Evolutionary conservation across 805 yeast genomes (phyloP), one percentile per base, ranked within the genome.

Genomic region (Komagataella pseudopastoris): DNA sequence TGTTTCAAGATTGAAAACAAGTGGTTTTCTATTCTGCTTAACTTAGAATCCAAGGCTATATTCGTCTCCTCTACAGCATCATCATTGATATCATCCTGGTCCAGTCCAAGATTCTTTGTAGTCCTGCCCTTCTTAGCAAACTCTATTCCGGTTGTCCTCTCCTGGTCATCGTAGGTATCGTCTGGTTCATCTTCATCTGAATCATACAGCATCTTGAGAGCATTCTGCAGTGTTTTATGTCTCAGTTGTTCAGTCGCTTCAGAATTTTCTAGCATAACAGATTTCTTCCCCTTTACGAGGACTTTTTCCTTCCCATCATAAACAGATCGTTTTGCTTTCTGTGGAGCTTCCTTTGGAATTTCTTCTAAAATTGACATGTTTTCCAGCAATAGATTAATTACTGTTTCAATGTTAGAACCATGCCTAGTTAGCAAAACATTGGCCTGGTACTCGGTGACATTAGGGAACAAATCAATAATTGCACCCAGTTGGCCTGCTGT

Each of bases 141-240:
- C 8, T 43, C 52, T 6, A 46, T 36, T 6, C 58, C 65, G 6
- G 63, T 60, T 0, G 76, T 70, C 46, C 65, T 58, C 51, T 75
- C 80, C 51, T 74, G 75, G 46, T 80, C 88, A 52, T 75, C 80
- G 59, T 82, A 78, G 0, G 90, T 82, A 56, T 86, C 95, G 60
- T 88, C 96, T 2, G 84, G 81, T 58, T 88, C 96, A 63, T 87
- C 95, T 56, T 88, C 96, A 59, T 87, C 91, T 6, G 80, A 74
- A 47, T 83, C 84, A 56, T 85, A 83, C 54, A 86, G 66, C 55
- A 85, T 62, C 46, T 79, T 68, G 55, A 85, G 64, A 1, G 90
- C 89, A 50, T 59, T 58, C 0, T 74, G 66, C 46, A 85, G 62
- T 0, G 86, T 80, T 56, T 70, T 76, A 59, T 81, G 76, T 58